Evolutionary conservation across 345 rosid genomes (phyloP).

Genomic region (Brassica incana): DNA sequence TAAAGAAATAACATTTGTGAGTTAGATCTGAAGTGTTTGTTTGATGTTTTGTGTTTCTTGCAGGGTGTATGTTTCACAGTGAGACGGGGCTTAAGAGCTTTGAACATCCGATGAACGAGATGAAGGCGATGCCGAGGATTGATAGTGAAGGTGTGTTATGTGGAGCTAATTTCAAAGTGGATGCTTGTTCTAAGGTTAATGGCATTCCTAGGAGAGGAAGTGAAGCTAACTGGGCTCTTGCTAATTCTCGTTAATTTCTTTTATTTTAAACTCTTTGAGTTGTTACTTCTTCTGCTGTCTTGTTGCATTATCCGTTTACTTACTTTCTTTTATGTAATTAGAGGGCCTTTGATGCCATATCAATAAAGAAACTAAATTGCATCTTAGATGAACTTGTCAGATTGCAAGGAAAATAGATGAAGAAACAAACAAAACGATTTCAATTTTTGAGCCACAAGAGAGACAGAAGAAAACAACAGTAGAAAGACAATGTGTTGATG

Average conservation of each 20-base stretch:
- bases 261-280: neutral
- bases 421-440: neutral
- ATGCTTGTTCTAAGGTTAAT: conserved; percentile 55
- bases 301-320: neutral
- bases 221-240: conserved; percentile 74
- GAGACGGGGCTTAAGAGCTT: conserved; percentile 82
- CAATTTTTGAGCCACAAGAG: neutral
- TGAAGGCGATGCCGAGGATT: conserved; percentile 87
- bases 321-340: conserved; percentile 8
- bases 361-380: neutral
- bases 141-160: conserved; percentile 90
- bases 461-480: neutral
- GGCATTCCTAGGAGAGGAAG: conserved; percentile 86
- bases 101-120: conserved; percentile 72
- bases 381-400: neutral
- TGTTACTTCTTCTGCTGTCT: neutral
- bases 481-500: neutral
- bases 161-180: conserved; percentile 90
- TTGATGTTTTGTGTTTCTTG: neutral
- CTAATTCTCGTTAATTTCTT: conserved; percentile 40
- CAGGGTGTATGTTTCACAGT: conserved; percentile 87
- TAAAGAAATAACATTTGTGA: neutral
- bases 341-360: neutral
- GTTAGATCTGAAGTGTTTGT: neutral
- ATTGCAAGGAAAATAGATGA: neutral